Conservation (phyloP, 176 grass and related monocot genomes). For the Musa troglodytarum region DNA sequence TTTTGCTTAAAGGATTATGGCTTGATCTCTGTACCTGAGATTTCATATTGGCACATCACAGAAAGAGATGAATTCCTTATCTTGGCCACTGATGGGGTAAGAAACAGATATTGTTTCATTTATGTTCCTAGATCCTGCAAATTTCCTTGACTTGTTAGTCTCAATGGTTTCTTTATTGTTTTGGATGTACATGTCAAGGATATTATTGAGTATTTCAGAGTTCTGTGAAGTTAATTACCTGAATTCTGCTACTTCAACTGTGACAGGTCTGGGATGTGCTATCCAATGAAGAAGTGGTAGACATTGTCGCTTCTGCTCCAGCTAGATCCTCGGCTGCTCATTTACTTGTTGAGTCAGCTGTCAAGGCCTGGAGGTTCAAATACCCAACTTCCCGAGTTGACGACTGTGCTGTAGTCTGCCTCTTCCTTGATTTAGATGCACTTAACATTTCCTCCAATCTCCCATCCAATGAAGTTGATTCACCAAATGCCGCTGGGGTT, state of each 20-base stretch:
- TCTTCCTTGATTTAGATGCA: constrained; percentile 38
- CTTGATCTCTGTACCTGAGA: constrained; percentile 55
- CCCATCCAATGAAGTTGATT: not conserved
- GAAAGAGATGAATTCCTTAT: constrained; percentile 61
- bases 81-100: constrained; percentile 65
- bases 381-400: constrained; percentile 62
- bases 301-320: constrained; percentile 42
- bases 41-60: constrained; percentile 43
- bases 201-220: not conserved
- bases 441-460: not conserved
- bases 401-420: constrained; percentile 55
- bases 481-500: constrained; percentile 17
- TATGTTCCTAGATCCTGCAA: too few species aligned
- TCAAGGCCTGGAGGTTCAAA: constrained; percentile 49
- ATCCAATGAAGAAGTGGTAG: constrained; percentile 60
- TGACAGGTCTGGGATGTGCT: constrained; percentile 73
- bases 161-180: not conserved
- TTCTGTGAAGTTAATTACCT: not conserved
- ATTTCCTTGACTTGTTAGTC: not conserved
- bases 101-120: too few species aligned
- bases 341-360: constrained; percentile 45
- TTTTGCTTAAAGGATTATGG: constrained; percentile 75
- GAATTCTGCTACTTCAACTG: not conserved
- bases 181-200: not conserved
- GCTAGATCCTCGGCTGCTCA: constrained; percentile 32